Evolutionary conservation across 371 early-diverging fungal genomes (phyloP), one percentile per base, ranked within the genome.

Genomic region (Mortierella sp.): DNA sequence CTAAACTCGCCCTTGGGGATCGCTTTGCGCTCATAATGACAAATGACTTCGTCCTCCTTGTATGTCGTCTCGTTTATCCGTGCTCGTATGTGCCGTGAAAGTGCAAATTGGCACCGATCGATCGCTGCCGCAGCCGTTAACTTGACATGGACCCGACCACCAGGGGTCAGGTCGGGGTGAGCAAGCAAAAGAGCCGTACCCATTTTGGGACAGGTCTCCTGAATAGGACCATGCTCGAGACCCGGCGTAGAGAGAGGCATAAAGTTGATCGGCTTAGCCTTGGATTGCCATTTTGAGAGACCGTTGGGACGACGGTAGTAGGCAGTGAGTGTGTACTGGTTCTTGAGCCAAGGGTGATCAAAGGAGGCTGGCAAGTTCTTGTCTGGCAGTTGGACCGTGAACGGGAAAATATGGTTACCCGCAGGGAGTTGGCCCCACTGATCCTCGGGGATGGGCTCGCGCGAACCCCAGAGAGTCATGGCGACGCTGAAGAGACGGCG

Each of bases 291-390:
- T 44, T 77, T 77, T 12, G 79, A 77, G 18, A 77, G 67, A 50
- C 79, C 79, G 29, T 77, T 77, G 25, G 79, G 79, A 37, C 79
- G 68, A 25, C 79, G 65, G 51, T 72, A 77, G 46, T 77, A 77
- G 18, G 79, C 79, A 14, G 79, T 77, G 47, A 77, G 70, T 0
- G 72, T 72, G 30, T 77, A 77, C 48, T 77, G 79, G 51, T 77
- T 77, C 73, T 77, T 77, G 60, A 77, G 74, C 81, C 81, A 80
- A 1, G 74, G 74, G 52, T 80, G 75, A 18, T 80, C 81, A 66
- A 80, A 80, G 2, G 81, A 80, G 7, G 75, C 75, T 12, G 81
- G 81, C 25, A 80, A 52, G 45, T 80, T 80, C 46, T 74, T 75
- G 66, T 80, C 74, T 0, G 81, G 81, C 11, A 80, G 65, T 18